Base-by-base conservation (phyloP, 352 stramenopile genomes). In the Pythium volutum region DNA sequence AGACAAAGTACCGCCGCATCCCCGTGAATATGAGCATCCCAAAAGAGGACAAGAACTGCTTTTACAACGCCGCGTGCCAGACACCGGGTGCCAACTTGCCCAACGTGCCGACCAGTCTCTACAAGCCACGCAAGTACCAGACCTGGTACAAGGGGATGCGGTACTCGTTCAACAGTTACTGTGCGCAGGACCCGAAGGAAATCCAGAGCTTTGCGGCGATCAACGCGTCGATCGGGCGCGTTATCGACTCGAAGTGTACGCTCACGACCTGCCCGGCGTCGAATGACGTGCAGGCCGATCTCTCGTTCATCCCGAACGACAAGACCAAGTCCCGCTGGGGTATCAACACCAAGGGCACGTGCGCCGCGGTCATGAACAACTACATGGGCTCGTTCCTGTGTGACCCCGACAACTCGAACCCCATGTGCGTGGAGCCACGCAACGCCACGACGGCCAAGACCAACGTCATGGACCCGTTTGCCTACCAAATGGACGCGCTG, bases 401-500 rank as follows among this genome's bases (percentile, higher is more conserved):
- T 48, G 75, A 67, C 66, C 71, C 77, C 3, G 80, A 67, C 29
- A 89, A 85, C 59, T 73, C 48, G 4, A 43, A 75, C 42, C 29
- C 60, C 4, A 50, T 55, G 15, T 90, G 77, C 31, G 49, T 73
- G 36, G n/a, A 10, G 36, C 36, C 36, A 5, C 36, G 36, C 36
- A 43, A 43, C 18, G 15, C 2, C 27, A 56, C 14, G 42, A 64
- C 4, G 41, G 41, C 3, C 39, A 18, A 46, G 45, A 76, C 23
- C 36, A 48, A 70, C 39, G 70, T 70, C 48, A 36, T 73, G 7
- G 67, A 56, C 2, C 39, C 68, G 42, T 91, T 89, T 46, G 60
- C 55, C 26, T 91, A 91, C 55, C 84, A 98, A 64, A 96, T 97
- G 61, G 96, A 99, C 71, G 94, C 93, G 9, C 88, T 98, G 23